Evolutionary conservation across 345 rosid genomes (phyloP), one percentile per base, ranked within the genome.

Genomic region (Boechera retrofracta): DNA sequence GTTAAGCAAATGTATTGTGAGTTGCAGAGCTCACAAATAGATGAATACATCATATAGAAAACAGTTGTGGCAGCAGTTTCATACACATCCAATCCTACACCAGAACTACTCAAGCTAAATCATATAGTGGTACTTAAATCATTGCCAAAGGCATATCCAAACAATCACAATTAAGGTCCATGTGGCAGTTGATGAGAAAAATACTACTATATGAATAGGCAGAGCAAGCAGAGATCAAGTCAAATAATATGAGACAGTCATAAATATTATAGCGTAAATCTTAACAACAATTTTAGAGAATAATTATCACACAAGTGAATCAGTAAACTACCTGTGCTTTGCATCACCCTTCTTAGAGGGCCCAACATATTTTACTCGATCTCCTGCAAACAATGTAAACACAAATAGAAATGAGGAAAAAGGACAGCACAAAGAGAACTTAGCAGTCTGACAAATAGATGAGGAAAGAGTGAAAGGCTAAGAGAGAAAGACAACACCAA

Each of bases 291-390:
- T 7, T 24, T 44, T 42, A 42, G 36, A 72, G 58, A 21, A 48
- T 48, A 45, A 38, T 13, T 16, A 67, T 11, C 63, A 26, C 47
- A 57, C 24, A 44, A 35, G 49, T 55, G 33, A 64, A 42, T 57
- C 53, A 73, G 72, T 63, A 64, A 57, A 76, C 44, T 83, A 95
- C 99, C 93, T 90, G 79, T 83, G 81, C 81, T 86, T 87, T 77
- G 87, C 88, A 75, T 87, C 86, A 72, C 72, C 45, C 51, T 62
- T 78, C 74, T 57, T 79, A 21, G 97, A 77, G 58, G 85, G 78
- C 54, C 99, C 99, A 16, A 85, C 75, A 62, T 92, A 95, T 77
- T 89, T 95, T 72, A 95, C 96, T 35, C 89, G 94, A 83, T 95
- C 98, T 79, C 99, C 98, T 94, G 80, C 54, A 72, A 67, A 74